Base-by-base conservation (phyloP, 2,329 filamentous ascomycete genomes). In the Aspergillus spinulosporus region DNA sequence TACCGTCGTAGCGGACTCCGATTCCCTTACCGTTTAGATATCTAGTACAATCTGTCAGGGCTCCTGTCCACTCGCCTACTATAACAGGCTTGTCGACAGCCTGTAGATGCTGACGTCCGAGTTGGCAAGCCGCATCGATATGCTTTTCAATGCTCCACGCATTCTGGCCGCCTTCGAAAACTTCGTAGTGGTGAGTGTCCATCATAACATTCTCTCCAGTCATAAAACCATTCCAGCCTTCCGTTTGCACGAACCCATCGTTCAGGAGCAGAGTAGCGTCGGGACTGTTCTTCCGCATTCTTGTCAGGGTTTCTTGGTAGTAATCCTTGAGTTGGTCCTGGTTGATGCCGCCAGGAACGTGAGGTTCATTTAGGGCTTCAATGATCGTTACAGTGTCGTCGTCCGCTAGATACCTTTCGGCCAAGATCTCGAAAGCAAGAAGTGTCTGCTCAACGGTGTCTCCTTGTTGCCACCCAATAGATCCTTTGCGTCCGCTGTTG, bases 101-200 rank as follows among this genome's bases (percentile, higher is more conserved):
- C 5, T 72, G 68, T 57, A 78, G 65, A 59, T 84, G 84, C 5
- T 71, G 66, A 2, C 70, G 67, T 2, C 77, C 78, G 61, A 82
- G 80, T 51, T 75, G 77, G 73, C 86, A 89, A 50, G 82, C 84
- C 29, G 74, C 72, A 56, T 80, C 72, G 39, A 82, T 72, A 62
- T 89, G 87, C 54, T 82, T 67, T 61, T 75, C 73, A 3, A 79
- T 78, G 36, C 75, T 71, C 68, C 82, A 71, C 21, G 76, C 75
- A 31, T 87, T 72, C 29, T 82, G 73, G 0, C 72, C 74, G 26
- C 78, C 70, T 57, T 76, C 78, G 72, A 88, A 88, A 56, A 85
- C 78, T 67, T 88, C 82, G 67, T 89, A 89, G 66, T 88, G 84
- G 67, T 89, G 87, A 56, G 86, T 84, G 65, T 89, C 87, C 59